Evolutionary conservation across 1,284 basidiomycete genomes (phyloP), one percentile per base, ranked within the genome.

Genomic region (Leucoagaricus sp.): DNA sequence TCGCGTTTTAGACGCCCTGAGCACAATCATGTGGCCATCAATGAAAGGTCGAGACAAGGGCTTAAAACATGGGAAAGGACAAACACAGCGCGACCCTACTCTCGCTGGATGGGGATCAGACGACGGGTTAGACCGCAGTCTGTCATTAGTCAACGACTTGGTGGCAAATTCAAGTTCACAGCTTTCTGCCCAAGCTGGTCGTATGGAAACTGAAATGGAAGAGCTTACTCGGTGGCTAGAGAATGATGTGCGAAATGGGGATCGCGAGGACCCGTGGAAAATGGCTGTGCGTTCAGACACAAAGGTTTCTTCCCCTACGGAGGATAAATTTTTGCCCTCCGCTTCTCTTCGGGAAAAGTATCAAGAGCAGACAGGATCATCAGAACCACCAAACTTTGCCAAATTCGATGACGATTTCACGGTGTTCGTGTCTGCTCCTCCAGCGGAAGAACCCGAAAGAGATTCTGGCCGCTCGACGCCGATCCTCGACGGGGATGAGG

Each of bases 11-110:
- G 89, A 91, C 65, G 87, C 90, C 7, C 72, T 93, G 38, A 87
- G 89, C 67, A 91, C 89, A 0, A 85, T 93, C 62, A 91, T 93
- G 86, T 93, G 90, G 90, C 87, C 90, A 3, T 86, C 86, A 0
- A 85, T 93, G 81, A 64, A 70, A 45, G 69, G 81, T 13, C 78
- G 70, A 47, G 65, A 68, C 10, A 69, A 67, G 55, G 60, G 67
- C 15, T 64, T 33, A 44, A 58, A 19, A 38, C 25, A 13, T 50
- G 47, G 15, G 38, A 47, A 23, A 42, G 38, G 23, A 48, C 54
- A 19, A 17, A 31, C 23, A 8, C 45, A 38, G 15, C 53, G 44
- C 13, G 52, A 54, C 44, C 48, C 52, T 19, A 44, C 21, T 40
- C 34, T 54, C 2, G 36, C 47, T 19, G 57, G 66, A 69, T 48